Conservation (phyloP, 768 basidiomycete species). For the Termitomyces sp. region DNA sequence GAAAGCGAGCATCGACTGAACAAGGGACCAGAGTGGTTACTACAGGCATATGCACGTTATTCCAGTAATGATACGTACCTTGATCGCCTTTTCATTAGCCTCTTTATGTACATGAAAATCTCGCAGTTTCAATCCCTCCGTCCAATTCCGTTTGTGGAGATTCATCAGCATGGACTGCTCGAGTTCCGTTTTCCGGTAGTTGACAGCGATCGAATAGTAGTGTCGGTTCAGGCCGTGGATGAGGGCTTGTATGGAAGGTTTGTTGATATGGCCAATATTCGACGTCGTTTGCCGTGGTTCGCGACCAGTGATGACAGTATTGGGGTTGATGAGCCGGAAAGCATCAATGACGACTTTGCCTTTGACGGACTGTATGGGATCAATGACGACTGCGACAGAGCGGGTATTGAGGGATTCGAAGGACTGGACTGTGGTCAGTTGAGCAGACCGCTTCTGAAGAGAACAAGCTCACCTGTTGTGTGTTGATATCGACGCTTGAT, state of each 20-base stretch:
- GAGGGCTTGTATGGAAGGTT: slow-evolving; percentile 97
- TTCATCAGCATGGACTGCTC: slow-evolving; percentile 99
- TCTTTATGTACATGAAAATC: slow-evolving; percentile 91
- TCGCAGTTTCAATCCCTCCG: slow-evolving; percentile 87
- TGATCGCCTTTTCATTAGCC: slow-evolving; percentile 89
- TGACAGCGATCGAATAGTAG: slow-evolving; percentile 97
- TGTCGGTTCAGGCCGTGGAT: slow-evolving; percentile 97
- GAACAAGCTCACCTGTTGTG: slow-evolving; percentile 72
- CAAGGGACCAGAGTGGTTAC: slow-evolving; percentile 13
- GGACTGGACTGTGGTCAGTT: slow-evolving; percentile 52
- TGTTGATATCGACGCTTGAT: slow-evolving; percentile 98
- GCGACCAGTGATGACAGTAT: slow-evolving; percentile 83
- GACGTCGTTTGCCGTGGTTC: slow-evolving; percentile 97
- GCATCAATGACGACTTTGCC: slow-evolving; percentile 99
- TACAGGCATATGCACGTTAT: not conserved
- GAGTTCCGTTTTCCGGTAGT: slow-evolving; percentile 96
- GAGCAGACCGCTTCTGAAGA: not conserved
- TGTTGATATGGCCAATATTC: slow-evolving; percentile 98
- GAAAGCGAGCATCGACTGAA: slow-evolving; percentile 86
- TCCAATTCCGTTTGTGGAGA: slow-evolving; percentile 98
- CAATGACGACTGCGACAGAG: slow-evolving; percentile 95
- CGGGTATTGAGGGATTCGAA: slow-evolving; percentile 93
- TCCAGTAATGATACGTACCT: slow-evolving; percentile 49
- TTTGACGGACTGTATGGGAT: slow-evolving; percentile 98
- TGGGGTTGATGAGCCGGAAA: slow-evolving; percentile 94